phyloP scores from a whole-genome alignment of 2,329 filamentous ascomycete genomes.

The Colletotrichum endophyticum region DNA sequence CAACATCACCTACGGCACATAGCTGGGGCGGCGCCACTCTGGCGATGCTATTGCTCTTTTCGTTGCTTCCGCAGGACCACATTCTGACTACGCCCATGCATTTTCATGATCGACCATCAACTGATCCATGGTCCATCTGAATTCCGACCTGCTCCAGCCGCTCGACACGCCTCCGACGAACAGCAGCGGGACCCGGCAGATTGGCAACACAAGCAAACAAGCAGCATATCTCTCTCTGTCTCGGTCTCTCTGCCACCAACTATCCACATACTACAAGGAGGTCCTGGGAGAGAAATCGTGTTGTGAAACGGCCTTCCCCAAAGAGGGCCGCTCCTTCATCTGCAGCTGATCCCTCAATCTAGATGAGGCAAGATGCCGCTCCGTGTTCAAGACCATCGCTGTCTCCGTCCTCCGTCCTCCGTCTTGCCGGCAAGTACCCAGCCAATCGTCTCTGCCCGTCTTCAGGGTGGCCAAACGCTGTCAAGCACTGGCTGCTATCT shows the following conservation, averaged over 20 bases:
- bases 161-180: background rate
- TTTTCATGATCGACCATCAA: background rate
- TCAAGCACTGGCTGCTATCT: background rate
- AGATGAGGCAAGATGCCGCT: slow-evolving; percentile 17
- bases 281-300: background rate
- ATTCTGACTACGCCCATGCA: background rate
- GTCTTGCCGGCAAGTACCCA: background rate
- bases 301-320: slow-evolving; percentile 7
- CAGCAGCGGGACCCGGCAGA: background rate
- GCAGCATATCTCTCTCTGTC: background rate
- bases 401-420: background rate
- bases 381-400: slow-evolving; percentile 4
- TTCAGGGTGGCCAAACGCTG: background rate
- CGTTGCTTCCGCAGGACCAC: background rate
- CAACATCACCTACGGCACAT: background rate
- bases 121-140: background rate
- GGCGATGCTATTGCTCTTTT: background rate
- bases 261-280: background rate
- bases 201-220: slow-evolving; percentile 6
- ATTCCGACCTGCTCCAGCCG: background rate
- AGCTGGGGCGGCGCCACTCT: background rate
- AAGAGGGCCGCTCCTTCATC: background rate
- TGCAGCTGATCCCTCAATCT: slow-evolving; percentile 18
- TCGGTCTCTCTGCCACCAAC: background rate
- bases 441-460: background rate